Conservation (phyloP, 805 yeast species). For the Ogataea henricii region DNA sequence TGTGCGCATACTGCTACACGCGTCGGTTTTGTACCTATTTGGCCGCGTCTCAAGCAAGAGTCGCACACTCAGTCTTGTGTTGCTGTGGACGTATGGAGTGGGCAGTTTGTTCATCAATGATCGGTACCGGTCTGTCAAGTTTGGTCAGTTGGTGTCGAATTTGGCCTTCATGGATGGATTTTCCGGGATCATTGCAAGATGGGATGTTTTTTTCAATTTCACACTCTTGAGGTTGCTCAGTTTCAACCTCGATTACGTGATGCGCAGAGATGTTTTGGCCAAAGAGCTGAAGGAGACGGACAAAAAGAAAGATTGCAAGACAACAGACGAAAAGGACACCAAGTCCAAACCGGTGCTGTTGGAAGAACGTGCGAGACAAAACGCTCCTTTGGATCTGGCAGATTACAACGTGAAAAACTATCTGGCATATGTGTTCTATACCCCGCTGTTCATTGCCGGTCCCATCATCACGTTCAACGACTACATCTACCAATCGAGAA, state of each 20-base stretch:
- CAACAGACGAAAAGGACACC: conserved; percentile 21
- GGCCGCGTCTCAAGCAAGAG: conserved; percentile 40
- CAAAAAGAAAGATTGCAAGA: background rate
- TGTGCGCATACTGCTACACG: conserved; percentile 60
- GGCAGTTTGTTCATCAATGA: conserved; percentile 78
- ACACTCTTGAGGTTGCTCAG: conserved; percentile 82
- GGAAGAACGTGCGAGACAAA: conserved; percentile 65
- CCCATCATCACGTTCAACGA: conserved; percentile 94
- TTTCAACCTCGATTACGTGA: conserved; percentile 74
- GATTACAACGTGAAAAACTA: conserved; percentile 70
- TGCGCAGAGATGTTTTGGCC: conserved; percentile 32
- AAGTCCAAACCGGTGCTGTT: conserved; percentile 11
- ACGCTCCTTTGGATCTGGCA: conserved; percentile 57
- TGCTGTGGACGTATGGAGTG: conserved; percentile 82
- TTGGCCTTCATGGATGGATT: conserved; percentile 59
- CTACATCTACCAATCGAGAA: conserved; percentile 69
- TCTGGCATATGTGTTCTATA: conserved; percentile 74
- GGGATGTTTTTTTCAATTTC: conserved; percentile 97
- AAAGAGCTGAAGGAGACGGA: conserved; percentile 19
- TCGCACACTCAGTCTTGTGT: conserved; percentile 40
- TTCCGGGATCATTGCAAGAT: conserved; percentile 78
- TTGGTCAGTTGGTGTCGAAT: conserved; percentile 46
- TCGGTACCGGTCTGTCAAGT: conserved; percentile 53
- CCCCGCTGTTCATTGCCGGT: conserved; percentile 93
- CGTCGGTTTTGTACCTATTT: conserved; percentile 53